A percentile compares a stretch with the other conserved stretches of the same genome.
phyloP scores from a whole-genome alignment of 768 basidiomycete genomes.

The Termitomyces eurrhizus region DNA sequence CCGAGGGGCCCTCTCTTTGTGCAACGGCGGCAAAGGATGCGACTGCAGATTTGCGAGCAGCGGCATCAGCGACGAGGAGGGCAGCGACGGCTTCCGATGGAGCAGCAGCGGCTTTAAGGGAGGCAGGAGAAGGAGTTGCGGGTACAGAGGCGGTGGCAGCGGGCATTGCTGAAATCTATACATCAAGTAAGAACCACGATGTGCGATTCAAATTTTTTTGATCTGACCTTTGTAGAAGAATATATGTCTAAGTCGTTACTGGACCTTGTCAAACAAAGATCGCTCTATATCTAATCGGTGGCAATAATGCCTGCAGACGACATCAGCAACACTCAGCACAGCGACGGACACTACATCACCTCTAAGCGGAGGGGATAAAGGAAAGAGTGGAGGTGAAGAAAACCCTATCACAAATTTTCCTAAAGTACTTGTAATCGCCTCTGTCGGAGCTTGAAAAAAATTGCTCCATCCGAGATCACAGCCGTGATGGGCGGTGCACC shows the following conservation, averaged over 20 bases:
- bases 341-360: slow-evolving; percentile 21
- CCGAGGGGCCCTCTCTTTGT: slow-evolving; percentile 82
- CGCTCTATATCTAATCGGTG: slow-evolving; percentile 53
- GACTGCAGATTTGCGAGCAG: slow-evolving; percentile 69
- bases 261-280: slow-evolving; percentile 56
- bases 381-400: slow-evolving; percentile 33
- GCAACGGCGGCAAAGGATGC: slow-evolving; percentile 65
- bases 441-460: slow-evolving; percentile 42
- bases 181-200: slow-evolving; percentile 8
- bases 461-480: slow-evolving; percentile 21
- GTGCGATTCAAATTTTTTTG: neutral
- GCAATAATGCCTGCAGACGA: slow-evolving; percentile 27
- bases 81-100: slow-evolving; percentile 62
- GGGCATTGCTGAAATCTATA: slow-evolving; percentile 69
- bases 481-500: slow-evolving; percentile 18
- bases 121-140: slow-evolving; percentile 58
- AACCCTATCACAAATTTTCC: slow-evolving; percentile 19
- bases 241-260: slow-evolving; percentile 38
- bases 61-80: slow-evolving; percentile 85
- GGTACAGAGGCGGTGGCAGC: slow-evolving; percentile 66
- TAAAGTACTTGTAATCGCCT: slow-evolving; percentile 29
- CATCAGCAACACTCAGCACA: slow-evolving; percentile 8
- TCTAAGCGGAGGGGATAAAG: slow-evolving; percentile 36
- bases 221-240: slow-evolving; percentile 37
- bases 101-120: slow-evolving; percentile 58